A percentile compares a stretch with the other conserved stretches of the same genome.
These are phyloP conservation scores for Hericium alpestre DNA, from an alignment of 768 basidiomycete genomes.

Conservation along the genomic window DNA sequence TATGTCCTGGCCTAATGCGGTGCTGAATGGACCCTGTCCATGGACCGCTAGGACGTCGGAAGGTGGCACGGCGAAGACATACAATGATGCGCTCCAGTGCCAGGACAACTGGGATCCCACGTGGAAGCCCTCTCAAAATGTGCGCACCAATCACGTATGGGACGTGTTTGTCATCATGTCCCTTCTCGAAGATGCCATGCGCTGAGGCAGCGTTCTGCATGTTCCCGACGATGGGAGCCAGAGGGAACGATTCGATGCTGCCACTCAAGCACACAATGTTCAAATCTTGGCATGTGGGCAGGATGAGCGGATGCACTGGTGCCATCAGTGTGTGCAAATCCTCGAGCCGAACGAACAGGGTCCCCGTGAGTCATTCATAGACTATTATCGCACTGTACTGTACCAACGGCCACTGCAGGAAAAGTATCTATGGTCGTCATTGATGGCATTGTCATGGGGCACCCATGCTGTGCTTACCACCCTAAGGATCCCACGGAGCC, in stretches of 20 bases:
- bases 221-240: constrained; percentile 20
- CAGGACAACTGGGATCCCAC: neutral
- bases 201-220: constrained; percentile 3
- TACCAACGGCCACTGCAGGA: neutral
- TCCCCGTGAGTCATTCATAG: neutral
- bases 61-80: neutral
- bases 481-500: too few species aligned
- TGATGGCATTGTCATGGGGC: neutral
- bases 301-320: constrained; percentile 16
- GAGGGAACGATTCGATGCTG: constrained; percentile 16
- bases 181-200: constrained; percentile 17
- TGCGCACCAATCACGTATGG: constrained; percentile 21
- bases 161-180: constrained; percentile 19
- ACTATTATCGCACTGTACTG: too few species aligned
- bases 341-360: neutral
- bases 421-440: neutral
- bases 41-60: neutral
- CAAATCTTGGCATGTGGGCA: constrained; percentile 17
- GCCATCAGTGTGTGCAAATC: neutral
- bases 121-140: neutral
- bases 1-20: too few species aligned
- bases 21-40: too few species aligned
- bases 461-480: neutral
- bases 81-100: neutral
- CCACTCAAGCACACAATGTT: constrained; percentile 18